These are phyloP conservation scores for Cytospora piceae DNA, from an alignment of 2,329 filamentous ascomycete genomes.

Conservation along the genomic window DNA sequence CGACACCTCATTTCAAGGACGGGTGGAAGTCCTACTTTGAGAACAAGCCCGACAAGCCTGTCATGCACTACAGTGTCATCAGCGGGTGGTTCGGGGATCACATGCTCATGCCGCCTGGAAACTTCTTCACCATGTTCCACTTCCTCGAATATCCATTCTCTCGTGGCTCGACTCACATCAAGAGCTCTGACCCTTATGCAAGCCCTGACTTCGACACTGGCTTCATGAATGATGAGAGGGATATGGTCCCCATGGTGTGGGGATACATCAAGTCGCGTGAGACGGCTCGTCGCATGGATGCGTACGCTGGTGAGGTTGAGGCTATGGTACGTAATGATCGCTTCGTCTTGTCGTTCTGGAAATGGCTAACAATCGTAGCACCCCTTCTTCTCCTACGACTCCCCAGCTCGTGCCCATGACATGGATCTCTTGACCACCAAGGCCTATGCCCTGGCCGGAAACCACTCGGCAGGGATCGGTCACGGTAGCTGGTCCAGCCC, in stretches of 20 bases:
- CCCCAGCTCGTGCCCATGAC: conserved; percentile 69
- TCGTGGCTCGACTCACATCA: conserved; percentile 72
- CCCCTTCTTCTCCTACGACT: conserved; percentile 73
- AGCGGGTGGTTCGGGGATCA: conserved; percentile 67
- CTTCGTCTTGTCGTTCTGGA: conserved; percentile 26
- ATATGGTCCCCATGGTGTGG: conserved; percentile 86
- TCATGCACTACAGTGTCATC: conserved; percentile 84
- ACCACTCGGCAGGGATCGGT: conserved; percentile 71
- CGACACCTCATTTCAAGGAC: conserved; percentile 71
- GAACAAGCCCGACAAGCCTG: conserved; percentile 82
- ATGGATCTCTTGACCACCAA: conserved; percentile 78
- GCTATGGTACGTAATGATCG: conserved; percentile 44
- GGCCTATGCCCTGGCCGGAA: conserved; percentile 72
- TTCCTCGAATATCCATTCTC: conserved; percentile 80
- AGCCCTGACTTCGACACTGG: conserved; percentile 77
- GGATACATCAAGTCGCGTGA: conserved; percentile 82
- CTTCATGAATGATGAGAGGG: conserved; percentile 84
- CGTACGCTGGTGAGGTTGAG: conserved; percentile 75
- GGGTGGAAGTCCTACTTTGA: conserved; percentile 85
- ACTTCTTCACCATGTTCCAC: conserved; percentile 85
- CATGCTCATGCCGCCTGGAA: conserved; percentile 70
- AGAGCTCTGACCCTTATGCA: conserved; percentile 73
- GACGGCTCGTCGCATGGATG: conserved; percentile 76
- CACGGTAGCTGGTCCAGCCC: conserved; percentile 73
- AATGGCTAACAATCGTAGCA: conserved; percentile 50